These are phyloP conservation scores for Polyrhizophydium stewartii DNA, from an alignment of 371 early-diverging fungal species.

Conservation along the genomic window DNA sequence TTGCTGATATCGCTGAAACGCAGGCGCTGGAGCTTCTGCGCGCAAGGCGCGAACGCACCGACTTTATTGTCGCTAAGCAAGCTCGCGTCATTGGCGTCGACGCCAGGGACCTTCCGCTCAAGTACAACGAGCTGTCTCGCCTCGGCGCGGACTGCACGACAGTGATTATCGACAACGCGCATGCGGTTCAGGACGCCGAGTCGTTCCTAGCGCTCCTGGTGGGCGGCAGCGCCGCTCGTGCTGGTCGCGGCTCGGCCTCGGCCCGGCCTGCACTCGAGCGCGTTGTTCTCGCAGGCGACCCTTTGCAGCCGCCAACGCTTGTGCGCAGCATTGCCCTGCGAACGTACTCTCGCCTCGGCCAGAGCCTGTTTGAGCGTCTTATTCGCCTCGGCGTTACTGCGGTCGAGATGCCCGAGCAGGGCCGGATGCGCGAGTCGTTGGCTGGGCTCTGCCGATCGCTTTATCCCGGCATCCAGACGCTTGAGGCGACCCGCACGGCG, in stretches of 20 bases:
- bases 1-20: slow-evolving; percentile 37
- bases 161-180: slow-evolving; percentile 97
- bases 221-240: neutral
- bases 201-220: slow-evolving; percentile 89
- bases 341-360: slow-evolving; percentile 84
- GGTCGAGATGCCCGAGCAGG: slow-evolving; percentile 79
- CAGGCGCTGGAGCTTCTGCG: slow-evolving; percentile 90
- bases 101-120: slow-evolving; percentile 88
- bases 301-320: slow-evolving; percentile 92
- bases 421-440: slow-evolving; percentile 74
- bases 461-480: too few species aligned
- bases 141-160: slow-evolving; percentile 92
- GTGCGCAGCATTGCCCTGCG: slow-evolving; percentile 82
- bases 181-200: slow-evolving; percentile 95
- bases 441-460: slow-evolving; percentile 82
- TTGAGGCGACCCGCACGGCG: too few species aligned
- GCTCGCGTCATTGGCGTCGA: slow-evolving; percentile 96
- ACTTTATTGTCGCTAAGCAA: slow-evolving; percentile 90
- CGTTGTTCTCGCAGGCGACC: slow-evolving; percentile 96
- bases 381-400: slow-evolving; percentile 86
- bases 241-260: slow-evolving; percentile 17
- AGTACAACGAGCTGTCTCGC: slow-evolving; percentile 72
- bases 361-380: slow-evolving; percentile 85
- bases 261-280: slow-evolving; percentile 82
- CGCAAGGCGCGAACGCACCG: slow-evolving; percentile 71